Evolutionary conservation across 768 basidiomycete species (phyloP), one percentile per base, ranked within the genome.

Genomic region (Asterophora parasitica): DNA sequence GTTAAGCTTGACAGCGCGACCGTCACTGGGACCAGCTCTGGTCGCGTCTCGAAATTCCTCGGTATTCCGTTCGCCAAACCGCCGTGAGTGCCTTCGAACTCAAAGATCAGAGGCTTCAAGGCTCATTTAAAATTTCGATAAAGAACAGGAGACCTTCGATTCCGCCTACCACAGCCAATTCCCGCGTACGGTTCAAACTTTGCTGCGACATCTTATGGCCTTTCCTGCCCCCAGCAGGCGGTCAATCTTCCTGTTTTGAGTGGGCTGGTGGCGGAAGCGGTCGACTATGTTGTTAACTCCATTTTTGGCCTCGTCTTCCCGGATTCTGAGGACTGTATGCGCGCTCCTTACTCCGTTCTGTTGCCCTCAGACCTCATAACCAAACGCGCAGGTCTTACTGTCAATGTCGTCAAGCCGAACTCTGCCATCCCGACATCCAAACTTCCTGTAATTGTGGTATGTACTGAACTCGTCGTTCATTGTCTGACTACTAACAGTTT

Each of bases 51-150:
- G 8, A 65, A 68, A 48, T 81, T 75, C 54, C 60, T 77, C 2
- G 78, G 79, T 2, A 77, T 82, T 32, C 79, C 79, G 1, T 82
- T 76, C 46, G 79, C 77, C 11, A 51, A 72, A 56, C 74, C 80
- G 17, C 77, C 78, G 80, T 82, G 50, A 52, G 74, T 58, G 0
- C 48, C n/a, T 16, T 16, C 10, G n/a, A n/a, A n/a, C n/a, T 23
- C 5, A 11, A 35, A 30, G 10, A 32, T 27, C 35, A 4, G 15
- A 12, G 26, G 12, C 10, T 20, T 3, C 9, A 2, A n/a, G 23
- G 11, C 23, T 40, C 26, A 40, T 15, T n/a, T n/a, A n/a, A n/a
- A n/a, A n/a, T n/a, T 40, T 15, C 1, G 15, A 1, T 40, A 13
- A 41, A 72, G 69, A 7, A 56, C 67, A n/a, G 68, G 71, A 10